Percentiles rank a stretch among this genome's conserved stretches.
Conservation (phyloP, 2,329 filamentous ascomycete genomes). For the Aureobasidium namibiae region DNA sequence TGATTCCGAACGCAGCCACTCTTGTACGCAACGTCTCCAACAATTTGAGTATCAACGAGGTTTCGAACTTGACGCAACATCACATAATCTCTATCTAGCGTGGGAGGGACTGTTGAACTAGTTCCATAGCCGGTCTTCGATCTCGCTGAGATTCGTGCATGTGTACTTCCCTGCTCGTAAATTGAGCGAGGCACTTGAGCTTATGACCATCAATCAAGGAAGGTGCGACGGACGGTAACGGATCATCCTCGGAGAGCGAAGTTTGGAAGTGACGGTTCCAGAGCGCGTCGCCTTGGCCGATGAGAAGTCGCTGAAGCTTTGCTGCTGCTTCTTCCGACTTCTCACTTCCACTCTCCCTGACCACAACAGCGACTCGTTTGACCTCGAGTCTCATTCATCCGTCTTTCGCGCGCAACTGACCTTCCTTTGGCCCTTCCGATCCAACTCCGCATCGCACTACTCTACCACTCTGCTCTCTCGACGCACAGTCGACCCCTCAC, state of each 20-base stretch:
- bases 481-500: constrained; percentile 9
- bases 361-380: not conserved
- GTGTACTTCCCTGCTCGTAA: not conserved
- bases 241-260: not conserved
- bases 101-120: no score
- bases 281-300: not conserved
- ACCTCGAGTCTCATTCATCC: not conserved
- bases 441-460: not conserved
- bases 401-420: not conserved
- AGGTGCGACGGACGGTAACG: not conserved
- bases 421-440: not conserved
- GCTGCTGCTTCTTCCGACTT: constrained; percentile 1
- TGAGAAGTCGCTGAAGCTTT: not conserved
- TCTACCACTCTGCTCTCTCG: not conserved
- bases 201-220: not conserved
- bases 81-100: not conserved
- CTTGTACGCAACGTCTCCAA: not conserved
- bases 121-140: not conserved
- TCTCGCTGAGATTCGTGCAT: not conserved
- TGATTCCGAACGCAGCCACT: not conserved
- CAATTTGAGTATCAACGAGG: not conserved
- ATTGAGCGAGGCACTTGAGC: not conserved
- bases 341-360: not conserved
- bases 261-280: not conserved
- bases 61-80: not conserved